These are phyloP conservation scores for Teratosphaeriaceae sp. DNA, from an alignment of 2,329 filamentous ascomycete genomes.

Conservation along the genomic window DNA sequence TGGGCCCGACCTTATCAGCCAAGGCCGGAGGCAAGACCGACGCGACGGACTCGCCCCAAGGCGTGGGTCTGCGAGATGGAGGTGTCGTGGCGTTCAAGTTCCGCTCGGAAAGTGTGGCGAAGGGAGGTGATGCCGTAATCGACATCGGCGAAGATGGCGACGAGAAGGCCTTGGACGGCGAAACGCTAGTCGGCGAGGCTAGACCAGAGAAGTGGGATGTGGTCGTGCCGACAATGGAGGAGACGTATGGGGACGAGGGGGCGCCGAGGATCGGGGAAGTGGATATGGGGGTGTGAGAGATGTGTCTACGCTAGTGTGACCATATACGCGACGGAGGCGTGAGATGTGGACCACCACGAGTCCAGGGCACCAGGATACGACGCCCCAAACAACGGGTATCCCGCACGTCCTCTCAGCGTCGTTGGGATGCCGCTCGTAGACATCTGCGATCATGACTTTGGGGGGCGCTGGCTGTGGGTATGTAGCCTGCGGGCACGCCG, in stretches of 20 bases:
- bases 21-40: slow-evolving; percentile 29
- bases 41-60: slow-evolving; percentile 30
- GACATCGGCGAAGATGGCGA: slow-evolving; percentile 12
- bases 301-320: too few species aligned
- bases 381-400: too few species aligned
- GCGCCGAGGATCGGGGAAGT: too few species aligned
- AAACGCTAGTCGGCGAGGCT: slow-evolving; percentile 11
- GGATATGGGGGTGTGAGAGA: too few species aligned
- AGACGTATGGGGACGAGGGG: slow-evolving; percentile 18
- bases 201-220: slow-evolving; percentile 27
- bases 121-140: slow-evolving; percentile 1
- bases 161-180: slow-evolving; percentile 16
- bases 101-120: slow-evolving; percentile 9
- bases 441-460: too few species aligned
- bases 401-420: too few species aligned
- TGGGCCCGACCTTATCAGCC: slow-evolving; percentile 2
- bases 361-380: too few species aligned
- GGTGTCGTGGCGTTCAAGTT: slow-evolving; percentile 32
- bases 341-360: too few species aligned
- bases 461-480: too few species aligned
- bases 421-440: too few species aligned
- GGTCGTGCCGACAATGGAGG: slow-evolving; percentile 26
- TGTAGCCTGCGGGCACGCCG: too few species aligned
- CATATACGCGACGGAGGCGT: too few species aligned
- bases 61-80: slow-evolving; percentile 27